These are phyloP conservation scores for Ganoderma sinense DNA, from an alignment of 1,284 basidiomycete species.

Conservation along the genomic window DNA sequence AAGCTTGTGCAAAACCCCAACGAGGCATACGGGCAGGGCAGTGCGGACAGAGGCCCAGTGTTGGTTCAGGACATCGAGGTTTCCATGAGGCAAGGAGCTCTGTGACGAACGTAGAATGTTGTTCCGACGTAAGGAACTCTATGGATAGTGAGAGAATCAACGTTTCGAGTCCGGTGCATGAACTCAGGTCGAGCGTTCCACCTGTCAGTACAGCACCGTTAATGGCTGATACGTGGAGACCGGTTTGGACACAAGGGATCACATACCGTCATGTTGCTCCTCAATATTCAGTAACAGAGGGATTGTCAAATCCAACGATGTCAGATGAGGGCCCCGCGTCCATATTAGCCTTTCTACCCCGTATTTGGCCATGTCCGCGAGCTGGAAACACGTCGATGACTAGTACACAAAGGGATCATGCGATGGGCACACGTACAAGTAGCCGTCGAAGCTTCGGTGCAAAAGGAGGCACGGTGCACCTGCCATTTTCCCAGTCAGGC, in stretches of 20 bases:
- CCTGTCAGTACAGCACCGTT: background rate
- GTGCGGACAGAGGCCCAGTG: background rate
- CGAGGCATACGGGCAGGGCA: too few species aligned
- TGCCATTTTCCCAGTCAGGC: background rate
- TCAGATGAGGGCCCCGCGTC: background rate
- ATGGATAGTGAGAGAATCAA: background rate
- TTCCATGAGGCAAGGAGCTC: background rate
- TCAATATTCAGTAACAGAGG: background rate
- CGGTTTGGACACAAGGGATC: background rate
- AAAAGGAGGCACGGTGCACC: background rate
- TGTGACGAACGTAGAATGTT: background rate
- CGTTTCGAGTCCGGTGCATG: background rate
- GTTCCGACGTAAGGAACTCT: background rate
- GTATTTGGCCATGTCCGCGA: background rate
- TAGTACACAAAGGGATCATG: background rate
- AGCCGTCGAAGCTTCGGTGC: background rate
- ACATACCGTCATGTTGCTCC: background rate
- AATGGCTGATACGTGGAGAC: background rate
- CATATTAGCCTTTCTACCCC: background rate
- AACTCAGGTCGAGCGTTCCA: background rate
- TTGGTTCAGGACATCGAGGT: background rate
- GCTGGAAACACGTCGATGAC: background rate
- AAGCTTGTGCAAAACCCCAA: background rate
- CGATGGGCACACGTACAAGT: background rate
- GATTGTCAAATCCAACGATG: background rate